Evolutionary conservation across 2,329 filamentous ascomycete genomes (phyloP), one percentile per base, ranked within the genome.

Genomic region (Pyrenophora seminiperda): DNA sequence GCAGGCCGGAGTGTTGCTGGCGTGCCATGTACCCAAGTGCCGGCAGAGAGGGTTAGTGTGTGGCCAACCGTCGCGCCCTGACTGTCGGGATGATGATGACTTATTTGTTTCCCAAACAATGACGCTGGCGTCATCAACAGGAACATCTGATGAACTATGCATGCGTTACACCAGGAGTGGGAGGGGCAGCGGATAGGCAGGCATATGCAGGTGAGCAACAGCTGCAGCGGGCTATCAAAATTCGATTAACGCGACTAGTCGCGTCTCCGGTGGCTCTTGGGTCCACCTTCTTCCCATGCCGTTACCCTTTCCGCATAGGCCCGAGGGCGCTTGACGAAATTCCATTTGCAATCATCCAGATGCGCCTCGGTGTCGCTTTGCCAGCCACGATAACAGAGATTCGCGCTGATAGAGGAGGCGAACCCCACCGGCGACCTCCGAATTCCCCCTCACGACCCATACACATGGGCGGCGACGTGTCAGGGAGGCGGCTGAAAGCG

Each of bases 271-370:
- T 39, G 37, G 13, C 49, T 27, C 24, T 11, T 29, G 34, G 43
- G 20, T 42, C 49, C 43, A 47, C 49, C 27, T 38, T 51, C 39
- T 42, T 42, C 22, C 14, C 18, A 47, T 22, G 27, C 38, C 10
- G 43, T 29, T 17, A 27, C 37, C 27, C 38, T 47, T 33, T 27
- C 18, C 19, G 36, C 36, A 14, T 27, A 14, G 37, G 13, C 27
- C 32, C 50, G 31, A 44, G 27, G 22, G 7, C 30, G 5, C 11
- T 30, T 52, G 49, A 52, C 49, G 20, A 41, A 29, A 52, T 43
- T 48, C 32, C 44, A 52, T 52, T 52, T 52, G 49, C 49, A 52
- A 52, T 52, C 49, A 39, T 31, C 36, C 31, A 46, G 18, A 18
- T 46, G 49, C 38, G 49, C 44, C 38, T n/a, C 39, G 33, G 20